Percentiles rank a stretch among this genome's conserved stretches.
Evolutionary conservation across 2,329 filamentous ascomycete genomes (phyloP).

Genomic region (Aureobasidium mangrovei): DNA sequence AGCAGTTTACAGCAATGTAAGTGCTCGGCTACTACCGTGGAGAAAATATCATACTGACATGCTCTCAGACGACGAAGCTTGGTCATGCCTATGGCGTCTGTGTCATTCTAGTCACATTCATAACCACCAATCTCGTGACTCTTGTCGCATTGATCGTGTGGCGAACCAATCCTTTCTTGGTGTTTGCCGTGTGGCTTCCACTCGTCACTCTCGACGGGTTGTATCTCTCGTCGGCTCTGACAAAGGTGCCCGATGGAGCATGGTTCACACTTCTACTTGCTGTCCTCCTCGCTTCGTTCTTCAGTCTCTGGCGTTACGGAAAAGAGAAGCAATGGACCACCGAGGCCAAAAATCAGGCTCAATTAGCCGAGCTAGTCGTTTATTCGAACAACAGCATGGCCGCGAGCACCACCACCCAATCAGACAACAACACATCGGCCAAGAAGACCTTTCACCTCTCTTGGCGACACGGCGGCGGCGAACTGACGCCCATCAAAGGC

Average conservation of each 20-base stretch:
- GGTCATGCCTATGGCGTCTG: constrained; percentile 72
- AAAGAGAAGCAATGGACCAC: constrained; percentile 70
- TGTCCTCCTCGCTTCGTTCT: constrained; percentile 52
- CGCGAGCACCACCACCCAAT: constrained; percentile 21
- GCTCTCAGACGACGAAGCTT: constrained; percentile 50
- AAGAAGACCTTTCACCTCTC: constrained; percentile 28
- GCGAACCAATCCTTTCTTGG: constrained; percentile 52
- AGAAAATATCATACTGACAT: constrained; percentile 19
- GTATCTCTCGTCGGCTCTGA: constrained; percentile 60
- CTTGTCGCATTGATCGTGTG: constrained; percentile 66
- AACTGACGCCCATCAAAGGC: constrained; percentile 40
- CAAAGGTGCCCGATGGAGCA: constrained; percentile 65
- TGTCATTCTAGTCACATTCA: constrained; percentile 71
- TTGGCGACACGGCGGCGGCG: constrained; percentile 30
- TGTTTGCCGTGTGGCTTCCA: constrained; percentile 52
- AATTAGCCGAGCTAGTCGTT: constrained; percentile 37
- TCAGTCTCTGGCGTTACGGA: constrained; percentile 69
- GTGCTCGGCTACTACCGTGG: constrained; percentile 16
- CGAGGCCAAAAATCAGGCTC: constrained; percentile 54
- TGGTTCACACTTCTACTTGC: constrained; percentile 69
- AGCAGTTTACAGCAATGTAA: constrained; percentile 60
- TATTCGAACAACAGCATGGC: constrained; percentile 17
- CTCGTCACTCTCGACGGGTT: constrained; percentile 60
- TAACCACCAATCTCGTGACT: constrained; percentile 66
- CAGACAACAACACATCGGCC: not conserved